Conservation (phyloP, 1,284 basidiomycete genomes). For the Ceratobasidium sp. region DNA sequence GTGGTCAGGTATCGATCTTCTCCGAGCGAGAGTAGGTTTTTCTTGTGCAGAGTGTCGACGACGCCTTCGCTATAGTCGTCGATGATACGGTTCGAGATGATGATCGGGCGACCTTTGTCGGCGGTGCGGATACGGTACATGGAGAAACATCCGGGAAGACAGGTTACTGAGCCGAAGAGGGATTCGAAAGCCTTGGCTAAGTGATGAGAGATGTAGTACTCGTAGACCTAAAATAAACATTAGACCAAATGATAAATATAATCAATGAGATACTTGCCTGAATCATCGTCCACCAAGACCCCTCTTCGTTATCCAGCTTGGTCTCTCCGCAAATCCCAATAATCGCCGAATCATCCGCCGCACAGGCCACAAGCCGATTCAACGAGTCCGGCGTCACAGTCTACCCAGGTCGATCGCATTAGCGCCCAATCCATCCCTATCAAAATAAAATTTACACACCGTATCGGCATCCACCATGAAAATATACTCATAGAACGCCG, state of each 20-base stretch:
- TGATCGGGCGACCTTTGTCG: conserved; percentile 92
- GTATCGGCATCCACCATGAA: conserved; percentile 98
- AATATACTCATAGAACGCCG: conserved; percentile 97
- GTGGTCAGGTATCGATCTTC: conserved; percentile 99
- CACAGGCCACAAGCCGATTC: conserved; percentile 91
- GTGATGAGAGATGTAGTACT: conserved; percentile 99
- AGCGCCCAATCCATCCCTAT: conserved; percentile 9
- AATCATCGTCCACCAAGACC: conserved; percentile 98
- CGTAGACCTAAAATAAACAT: conserved; percentile 78
- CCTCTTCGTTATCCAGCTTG: conserved; percentile 98
- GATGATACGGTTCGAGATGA: conserved; percentile 97
- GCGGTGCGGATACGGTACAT: conserved; percentile 98
- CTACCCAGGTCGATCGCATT: conserved; percentile 57
- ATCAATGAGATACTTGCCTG: conserved; percentile 75
- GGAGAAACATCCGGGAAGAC: conserved; percentile 98
- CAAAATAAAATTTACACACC: conserved; percentile 63
- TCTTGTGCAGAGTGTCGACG: conserved; percentile 98
- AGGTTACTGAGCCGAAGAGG: conserved; percentile 99
- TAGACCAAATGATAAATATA: conserved; percentile 45
- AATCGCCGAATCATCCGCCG: conserved; percentile 96
- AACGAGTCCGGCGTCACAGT: conserved; percentile 92
- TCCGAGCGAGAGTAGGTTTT: conserved; percentile 96
- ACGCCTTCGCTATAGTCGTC: conserved; percentile 98
- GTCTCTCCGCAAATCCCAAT: conserved; percentile 99
- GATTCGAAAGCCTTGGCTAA: conserved; percentile 99